A percentile compares a stretch with the other conserved stretches of the same genome.
phyloP scores from a whole-genome alignment of 495 filamentous ascomycete genomes.

The Apiosordaria backusii region DNA sequence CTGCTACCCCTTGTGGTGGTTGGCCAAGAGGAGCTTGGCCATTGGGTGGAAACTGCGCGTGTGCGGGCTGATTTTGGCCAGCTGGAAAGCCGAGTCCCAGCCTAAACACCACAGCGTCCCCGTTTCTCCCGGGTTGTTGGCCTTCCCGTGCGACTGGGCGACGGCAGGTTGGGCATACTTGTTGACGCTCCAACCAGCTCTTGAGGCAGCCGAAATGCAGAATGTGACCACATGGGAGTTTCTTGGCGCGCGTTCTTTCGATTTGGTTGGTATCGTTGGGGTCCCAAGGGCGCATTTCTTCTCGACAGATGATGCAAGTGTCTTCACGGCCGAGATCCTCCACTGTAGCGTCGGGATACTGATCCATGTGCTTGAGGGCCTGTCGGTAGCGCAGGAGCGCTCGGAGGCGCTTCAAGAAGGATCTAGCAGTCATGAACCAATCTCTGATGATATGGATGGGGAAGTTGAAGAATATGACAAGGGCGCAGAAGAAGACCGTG shows the following conservation, averaged over 20 bases:
- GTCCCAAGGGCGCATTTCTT: constrained; percentile 83
- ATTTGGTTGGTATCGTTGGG: constrained; percentile 50
- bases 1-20: constrained; percentile 59
- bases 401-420: constrained; percentile 79
- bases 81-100: constrained; percentile 30
- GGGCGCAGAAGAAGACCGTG: constrained; percentile 84
- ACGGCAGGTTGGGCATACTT: constrained; percentile 93
- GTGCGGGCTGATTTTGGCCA: constrained; percentile 28
- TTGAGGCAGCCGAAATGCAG: constrained; percentile 90
- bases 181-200: constrained; percentile 97
- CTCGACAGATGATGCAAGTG: constrained; percentile 95
- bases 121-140: constrained; percentile 25
- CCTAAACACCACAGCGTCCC: constrained; percentile 31
- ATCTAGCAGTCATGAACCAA: constrained; percentile 86
- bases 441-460: constrained; percentile 96
- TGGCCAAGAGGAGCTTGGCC: constrained; percentile 46
- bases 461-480: constrained; percentile 88
- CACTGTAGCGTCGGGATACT: constrained; percentile 85
- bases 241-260: constrained; percentile 86
- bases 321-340: constrained; percentile 84
- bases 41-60: constrained; percentile 26
- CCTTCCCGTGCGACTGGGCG: constrained; percentile 62
- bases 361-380: constrained; percentile 84
- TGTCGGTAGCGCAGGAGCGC: constrained; percentile 86
- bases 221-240: constrained; percentile 93